phyloP scores from a whole-genome alignment of 352 stramenopile species.

The Pythium monospermum region DNA sequence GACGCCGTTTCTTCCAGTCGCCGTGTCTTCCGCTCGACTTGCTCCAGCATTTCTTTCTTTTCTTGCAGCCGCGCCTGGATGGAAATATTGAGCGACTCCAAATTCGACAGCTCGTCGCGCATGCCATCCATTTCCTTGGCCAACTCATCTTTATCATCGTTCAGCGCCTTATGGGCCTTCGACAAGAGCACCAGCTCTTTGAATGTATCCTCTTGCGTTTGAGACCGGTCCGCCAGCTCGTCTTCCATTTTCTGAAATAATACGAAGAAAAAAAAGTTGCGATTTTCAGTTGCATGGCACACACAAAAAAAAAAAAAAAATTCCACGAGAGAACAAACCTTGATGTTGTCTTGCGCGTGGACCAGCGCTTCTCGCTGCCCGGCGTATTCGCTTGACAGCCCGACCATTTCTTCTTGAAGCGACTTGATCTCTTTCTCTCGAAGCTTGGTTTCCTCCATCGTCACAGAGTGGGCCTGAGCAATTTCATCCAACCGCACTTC shows the following conservation, averaged over 20 bases:
- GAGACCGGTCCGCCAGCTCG: conserved; percentile 50
- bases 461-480: conserved; percentile 52
- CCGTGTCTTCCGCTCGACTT: conserved; percentile 59
- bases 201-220: conserved; percentile 63
- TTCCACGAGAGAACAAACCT: conserved; percentile 21
- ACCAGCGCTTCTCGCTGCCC: conserved; percentile 56
- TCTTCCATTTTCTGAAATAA: conserved; percentile 62
- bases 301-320: too few relatives aligned
- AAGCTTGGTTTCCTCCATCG: conserved; percentile 53
- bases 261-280: neutral
- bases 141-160: conserved; percentile 52
- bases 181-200: conserved; percentile 75
- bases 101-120: conserved; percentile 39
- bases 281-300: too few relatives aligned
- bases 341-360: conserved; percentile 40
- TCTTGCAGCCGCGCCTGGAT: conserved; percentile 56
- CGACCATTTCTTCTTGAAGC: conserved; percentile 57
- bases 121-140: conserved; percentile 41
- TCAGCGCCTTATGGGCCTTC: conserved; percentile 70
- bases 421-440: conserved; percentile 51
- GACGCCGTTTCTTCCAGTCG: conserved; percentile 45
- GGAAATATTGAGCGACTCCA: conserved; percentile 56
- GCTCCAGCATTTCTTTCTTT: conserved; percentile 54
- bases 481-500: conserved; percentile 77
- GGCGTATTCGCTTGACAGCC: conserved; percentile 64